Percentiles rank a stretch among this genome's conserved stretches.
These are phyloP conservation scores for Carex arenaria DNA, from an alignment of 202 grass and related monocot genomes.

Conservation along the genomic window DNA sequence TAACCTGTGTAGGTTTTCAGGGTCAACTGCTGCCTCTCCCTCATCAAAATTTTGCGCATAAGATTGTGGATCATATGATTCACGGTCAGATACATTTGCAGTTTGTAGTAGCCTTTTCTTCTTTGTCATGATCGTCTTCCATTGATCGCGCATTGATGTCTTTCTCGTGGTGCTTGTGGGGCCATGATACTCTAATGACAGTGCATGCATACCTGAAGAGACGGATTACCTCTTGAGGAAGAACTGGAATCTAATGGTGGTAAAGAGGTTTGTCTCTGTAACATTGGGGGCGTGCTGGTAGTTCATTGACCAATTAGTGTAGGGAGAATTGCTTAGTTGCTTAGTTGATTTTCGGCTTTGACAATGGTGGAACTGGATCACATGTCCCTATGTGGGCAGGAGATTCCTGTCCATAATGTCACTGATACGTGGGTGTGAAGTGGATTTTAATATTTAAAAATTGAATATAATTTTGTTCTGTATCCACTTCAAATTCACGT, in stretches of 20 bases:
- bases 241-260: constrained; percentile 8
- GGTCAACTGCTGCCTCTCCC: constrained; percentile 36
- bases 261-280: constrained; percentile 17
- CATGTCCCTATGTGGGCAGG: too few relatives aligned
- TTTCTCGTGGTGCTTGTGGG: background rate
- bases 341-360: background rate
- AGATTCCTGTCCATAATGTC: too few relatives aligned
- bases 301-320: background rate
- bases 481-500: too few relatives aligned
- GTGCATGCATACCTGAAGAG: background rate
- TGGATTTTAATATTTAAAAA: too few relatives aligned
- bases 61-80: constrained; percentile 40
- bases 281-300: background rate
- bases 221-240: background rate
- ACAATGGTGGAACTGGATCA: background rate
- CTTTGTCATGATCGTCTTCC: constrained; percentile 33
- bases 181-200: background rate
- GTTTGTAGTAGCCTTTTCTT: constrained; percentile 15
- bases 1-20: constrained; percentile 48
- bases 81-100: background rate
- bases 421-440: too few relatives aligned
- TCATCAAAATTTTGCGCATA: constrained; percentile 79
- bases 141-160: constrained; percentile 22
- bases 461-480: too few relatives aligned
- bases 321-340: background rate